Conservation (phyloP, 2,329 filamentous ascomycete species). For the Tolypocladium nubicola region DNA sequence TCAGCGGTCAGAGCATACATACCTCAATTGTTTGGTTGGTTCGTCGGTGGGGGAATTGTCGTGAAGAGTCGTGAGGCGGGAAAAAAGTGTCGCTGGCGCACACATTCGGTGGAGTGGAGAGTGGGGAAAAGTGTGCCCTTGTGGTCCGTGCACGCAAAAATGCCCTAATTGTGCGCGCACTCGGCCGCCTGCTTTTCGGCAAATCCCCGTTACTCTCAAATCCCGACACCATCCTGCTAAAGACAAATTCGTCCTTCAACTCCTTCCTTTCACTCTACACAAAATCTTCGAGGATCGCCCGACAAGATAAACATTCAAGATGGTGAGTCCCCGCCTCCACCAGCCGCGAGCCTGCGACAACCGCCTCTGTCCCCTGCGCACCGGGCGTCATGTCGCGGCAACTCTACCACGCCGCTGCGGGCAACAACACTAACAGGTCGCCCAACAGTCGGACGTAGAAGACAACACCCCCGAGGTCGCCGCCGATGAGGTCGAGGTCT, state of each 20-base stretch:
- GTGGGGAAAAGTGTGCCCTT: conserved; percentile 23
- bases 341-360: background rate
- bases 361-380: too few relatives aligned
- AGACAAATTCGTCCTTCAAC: conserved; percentile 15
- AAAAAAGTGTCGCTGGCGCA: conserved; percentile 4
- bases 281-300: conserved; percentile 59
- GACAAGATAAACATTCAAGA: conserved; percentile 48
- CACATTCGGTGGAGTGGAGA: background rate
- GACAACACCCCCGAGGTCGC: conserved; percentile 79
- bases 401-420: background rate
- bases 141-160: conserved; percentile 31
- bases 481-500: conserved; percentile 88
- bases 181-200: conserved; percentile 21
- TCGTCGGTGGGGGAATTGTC: background rate
- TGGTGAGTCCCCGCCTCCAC: conserved; percentile 36
- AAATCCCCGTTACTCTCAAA: conserved; percentile 22
- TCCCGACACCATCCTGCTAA: conserved; percentile 18
- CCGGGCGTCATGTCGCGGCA: background rate
- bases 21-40: conserved; percentile 23
- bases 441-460: conserved; percentile 96
- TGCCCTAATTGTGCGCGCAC: conserved; percentile 30
- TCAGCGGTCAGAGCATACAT: conserved; percentile 24
- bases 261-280: conserved; percentile 20
- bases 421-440: conserved; percentile 5
- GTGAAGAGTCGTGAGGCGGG: background rate